A percentile compares a stretch with the other conserved stretches of the same genome.
These are phyloP conservation scores for Geotrichum candidum DNA, from an alignment of 1,139 yeast genomes.

Conservation along the genomic window DNA sequence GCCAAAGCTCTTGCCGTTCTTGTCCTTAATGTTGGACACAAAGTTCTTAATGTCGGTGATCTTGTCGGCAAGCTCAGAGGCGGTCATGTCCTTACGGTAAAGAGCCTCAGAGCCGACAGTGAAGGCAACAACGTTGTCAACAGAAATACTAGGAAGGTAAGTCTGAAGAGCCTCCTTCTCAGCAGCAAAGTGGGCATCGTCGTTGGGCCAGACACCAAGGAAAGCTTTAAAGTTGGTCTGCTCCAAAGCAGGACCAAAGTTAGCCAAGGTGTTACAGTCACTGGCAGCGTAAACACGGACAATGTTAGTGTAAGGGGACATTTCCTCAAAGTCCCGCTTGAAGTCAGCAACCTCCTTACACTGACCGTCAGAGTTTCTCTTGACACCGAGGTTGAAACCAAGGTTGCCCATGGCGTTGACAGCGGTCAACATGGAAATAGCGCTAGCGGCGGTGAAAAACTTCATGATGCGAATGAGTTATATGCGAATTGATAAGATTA, in stretches of 20 bases:
- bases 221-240: conserved; percentile 64
- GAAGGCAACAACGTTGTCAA: conserved; percentile 61
- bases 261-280: conserved; percentile 79
- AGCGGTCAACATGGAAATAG: conserved; percentile 11
- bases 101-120: conserved; percentile 90
- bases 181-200: conserved; percentile 60
- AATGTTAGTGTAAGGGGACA: conserved; percentile 51
- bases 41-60: conserved; percentile 52
- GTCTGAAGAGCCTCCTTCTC: conserved; percentile 63
- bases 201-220: conserved; percentile 89
- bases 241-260: conserved; percentile 82
- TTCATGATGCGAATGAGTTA: conserved; percentile 9
- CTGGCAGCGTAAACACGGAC: conserved; percentile 82
- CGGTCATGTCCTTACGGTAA: conserved; percentile 76
- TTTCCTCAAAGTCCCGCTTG: conserved; percentile 51
- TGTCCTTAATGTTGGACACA: conserved; percentile 58
- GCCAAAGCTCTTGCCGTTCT: conserved; percentile 69
- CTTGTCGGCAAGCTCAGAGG: conserved; percentile 51
- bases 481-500: neutral
- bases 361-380: conserved; percentile 44
- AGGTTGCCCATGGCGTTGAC: conserved; percentile 25
- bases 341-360: conserved; percentile 60
- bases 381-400: conserved; percentile 79
- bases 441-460: conserved; percentile 13
- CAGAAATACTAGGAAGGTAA: conserved; percentile 68